Evolutionary conservation across 345 rosid genomes (phyloP).

Genomic region (Sisymbrium altissimum): DNA sequence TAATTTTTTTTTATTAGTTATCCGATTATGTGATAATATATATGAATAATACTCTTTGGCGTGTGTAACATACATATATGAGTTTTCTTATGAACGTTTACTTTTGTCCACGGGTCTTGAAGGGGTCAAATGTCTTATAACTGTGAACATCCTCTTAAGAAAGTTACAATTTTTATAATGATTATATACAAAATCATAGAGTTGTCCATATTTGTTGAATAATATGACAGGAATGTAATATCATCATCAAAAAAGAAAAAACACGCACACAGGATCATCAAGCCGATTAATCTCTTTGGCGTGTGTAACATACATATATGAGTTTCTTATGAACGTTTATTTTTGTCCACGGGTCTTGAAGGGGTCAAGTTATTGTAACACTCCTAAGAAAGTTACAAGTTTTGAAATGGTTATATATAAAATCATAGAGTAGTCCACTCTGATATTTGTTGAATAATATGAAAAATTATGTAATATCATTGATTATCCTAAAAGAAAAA

Average conservation of each 20-base stretch:
- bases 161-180: not conserved
- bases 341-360: conserved; percentile 13
- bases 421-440: no score
- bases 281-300: no score
- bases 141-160: not conserved
- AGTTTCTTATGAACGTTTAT: not conserved
- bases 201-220: no score
- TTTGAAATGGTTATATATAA: not conserved
- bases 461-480: no score
- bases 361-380: conserved; percentile 19
- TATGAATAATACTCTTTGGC: not conserved
- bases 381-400: not conserved
- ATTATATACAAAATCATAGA: not conserved
- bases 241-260: no score
- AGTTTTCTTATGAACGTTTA: not conserved
- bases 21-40: not conserved
- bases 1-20: not conserved
- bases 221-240: no score
- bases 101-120: conserved; percentile 9
- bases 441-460: no score
- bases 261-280: no score
- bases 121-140: not conserved
- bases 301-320: conserved; percentile 4
- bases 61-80: not conserved
- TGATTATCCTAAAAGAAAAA: no score